Evolutionary conservation across 176 grass and related monocot genomes (phyloP), one percentile per base, ranked within the genome.

Genomic region (Zizania latifolia): DNA sequence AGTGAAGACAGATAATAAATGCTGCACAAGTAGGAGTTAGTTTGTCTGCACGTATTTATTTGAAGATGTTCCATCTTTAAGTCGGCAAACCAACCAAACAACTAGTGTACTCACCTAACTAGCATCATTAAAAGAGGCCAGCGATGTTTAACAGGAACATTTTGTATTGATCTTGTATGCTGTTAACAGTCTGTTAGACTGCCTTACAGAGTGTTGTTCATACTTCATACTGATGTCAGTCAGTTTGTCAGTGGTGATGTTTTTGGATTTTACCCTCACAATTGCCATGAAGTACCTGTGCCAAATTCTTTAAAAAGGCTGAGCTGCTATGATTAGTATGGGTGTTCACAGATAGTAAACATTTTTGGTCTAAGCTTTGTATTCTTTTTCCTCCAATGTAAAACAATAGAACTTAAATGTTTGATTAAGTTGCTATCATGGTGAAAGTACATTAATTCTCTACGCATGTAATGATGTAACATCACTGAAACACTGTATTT

Each of bases 1-100:
- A 60, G 40, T 22, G 6, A 24, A 56, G 12, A 26, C 28, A 28
- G 21, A 76, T 36, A 34, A 66, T 85, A 66, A 85, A 85, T 85
- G 75, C 68, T 58, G 4, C 45, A 37, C 46, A 72, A 78, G 68
- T 85, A 80, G 38, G 55, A 80, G 48, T 16, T 68, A 39, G 57
- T 64, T 31, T 27, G 19, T 1, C 27, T 33, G 19, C 16, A 65
- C 23, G 30, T 30, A 38, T 65, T 54, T 51, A 48, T 48, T 65
- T 29, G 1, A 46, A 29, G 22, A 65, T 68, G 4, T 60, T 27
- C 24, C 68, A 54, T 22, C 63, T 76, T 61, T 41, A 60, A 38
- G 59, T 19, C 36, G 58, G 39, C 29, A 21, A 78, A 28, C 61
- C 22, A 65, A 87, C 67, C 50, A 71, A 77, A 82, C 65, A 77